Base-by-base conservation (phyloP, 169 alveolate genomes). In the Cryptosporidium bovis region DNA sequence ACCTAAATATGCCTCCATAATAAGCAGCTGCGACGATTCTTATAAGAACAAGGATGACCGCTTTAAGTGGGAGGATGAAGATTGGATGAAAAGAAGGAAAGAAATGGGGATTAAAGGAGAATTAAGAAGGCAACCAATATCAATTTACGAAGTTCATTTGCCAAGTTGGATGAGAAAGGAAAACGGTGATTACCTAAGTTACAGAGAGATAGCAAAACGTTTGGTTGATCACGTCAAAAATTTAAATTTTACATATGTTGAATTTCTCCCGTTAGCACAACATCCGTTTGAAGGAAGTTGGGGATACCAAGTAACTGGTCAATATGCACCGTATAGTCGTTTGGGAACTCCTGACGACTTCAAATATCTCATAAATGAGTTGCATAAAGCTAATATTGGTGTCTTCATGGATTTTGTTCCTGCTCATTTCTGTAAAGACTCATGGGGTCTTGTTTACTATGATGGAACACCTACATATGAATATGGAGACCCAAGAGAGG, bases 111-210 rank as follows among this genome's bases (percentile, higher is more conserved):
- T 64, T 31, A 90, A 67, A 12, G 93, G 89, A 18, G 90, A 71
- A 46, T 65, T 85, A 18, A 85, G 90, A 50, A 66, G 92, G n/a
- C 92, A 87, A 67, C 94, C 94, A 16, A 90, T 92, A 92, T 60
- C 94, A 29, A 92, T 92, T 65, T 92, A 92, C 53, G 94, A 92
- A 69, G 93, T 92, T 24, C 94, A 92, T 31, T 87, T 92, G 24
- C 94, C 94, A 18, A 84, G 92, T 67, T 92, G 94, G 94, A 92
- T 92, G 92, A 46, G 94, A 4, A 93, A 93, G 29, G 93, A 92
- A 33, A 69, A 91, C 51, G 90, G 90, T 1, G 71, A 83, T 13
- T 91, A 90, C 64, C 51, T 92, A 20, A 55, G 93, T n/a, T 92
- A 92, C 51, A 83, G 91, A 40, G 94, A 92, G 20, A 66, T 92